These are phyloP conservation scores for Teratosphaeria epicoccoides DNA, from an alignment of 2,329 filamentous ascomycete species.

Conservation along the genomic window DNA sequence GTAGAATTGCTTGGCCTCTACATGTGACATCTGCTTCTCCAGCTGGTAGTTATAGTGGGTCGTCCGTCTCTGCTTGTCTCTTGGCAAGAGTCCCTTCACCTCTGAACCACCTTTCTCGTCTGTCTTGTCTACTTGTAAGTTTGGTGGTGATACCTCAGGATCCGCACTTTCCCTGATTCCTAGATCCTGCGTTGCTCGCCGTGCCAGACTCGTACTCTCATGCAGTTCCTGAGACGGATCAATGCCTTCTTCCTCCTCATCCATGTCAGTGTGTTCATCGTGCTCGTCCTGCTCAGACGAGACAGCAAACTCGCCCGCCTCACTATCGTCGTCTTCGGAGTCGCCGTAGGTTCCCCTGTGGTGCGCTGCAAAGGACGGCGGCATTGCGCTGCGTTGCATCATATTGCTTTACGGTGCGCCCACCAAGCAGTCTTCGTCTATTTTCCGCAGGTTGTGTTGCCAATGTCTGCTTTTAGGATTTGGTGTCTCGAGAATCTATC, in stretches of 20 bases:
- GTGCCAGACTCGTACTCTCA: slow-evolving; percentile 17
- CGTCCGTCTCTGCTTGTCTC: slow-evolving; percentile 54
- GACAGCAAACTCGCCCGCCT: slow-evolving; percentile 13
- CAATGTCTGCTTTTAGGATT: no score
- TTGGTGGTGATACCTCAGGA: background rate
- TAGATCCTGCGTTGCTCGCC: slow-evolving; percentile 18
- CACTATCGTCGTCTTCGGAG: slow-evolving; percentile 16
- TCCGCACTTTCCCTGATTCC: slow-evolving; percentile 1
- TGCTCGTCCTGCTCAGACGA: slow-evolving; percentile 10
- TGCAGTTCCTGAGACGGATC: slow-evolving; percentile 9
- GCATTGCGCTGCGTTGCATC: slow-evolving; percentile 22
- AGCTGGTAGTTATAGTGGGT: slow-evolving; percentile 89
- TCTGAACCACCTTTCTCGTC: background rate
- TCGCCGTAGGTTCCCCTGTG: slow-evolving; percentile 7
- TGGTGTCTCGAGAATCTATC: background rate
- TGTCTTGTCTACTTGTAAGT: background rate
- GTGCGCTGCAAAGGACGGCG: slow-evolving; percentile 16
- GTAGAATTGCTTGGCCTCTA: slow-evolving; percentile 92
- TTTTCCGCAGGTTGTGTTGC: background rate
- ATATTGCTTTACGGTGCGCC: slow-evolving; percentile 6
- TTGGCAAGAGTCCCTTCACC: slow-evolving; percentile 30
- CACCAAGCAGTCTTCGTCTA: background rate
- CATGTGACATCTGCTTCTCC: slow-evolving; percentile 88
- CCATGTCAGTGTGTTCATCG: slow-evolving; percentile 10
- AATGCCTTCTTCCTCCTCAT: slow-evolving; percentile 6